Conservation (phyloP, 768 basidiomycete species). For the Heimioporus sp. region DNA sequence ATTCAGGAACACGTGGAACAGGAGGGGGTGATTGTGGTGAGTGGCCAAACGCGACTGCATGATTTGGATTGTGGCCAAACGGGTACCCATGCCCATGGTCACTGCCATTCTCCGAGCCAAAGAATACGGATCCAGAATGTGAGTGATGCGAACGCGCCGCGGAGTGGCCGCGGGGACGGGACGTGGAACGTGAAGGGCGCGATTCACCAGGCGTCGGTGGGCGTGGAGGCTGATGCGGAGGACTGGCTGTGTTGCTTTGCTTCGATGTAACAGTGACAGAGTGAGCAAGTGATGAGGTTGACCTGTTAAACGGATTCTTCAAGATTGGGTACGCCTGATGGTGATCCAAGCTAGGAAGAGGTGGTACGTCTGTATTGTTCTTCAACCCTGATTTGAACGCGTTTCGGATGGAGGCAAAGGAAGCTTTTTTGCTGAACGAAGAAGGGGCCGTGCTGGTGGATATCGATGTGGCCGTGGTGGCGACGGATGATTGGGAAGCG, state of each 20-base stretch:
- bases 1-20: conserved; percentile 73
- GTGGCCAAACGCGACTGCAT: conserved; percentile 23
- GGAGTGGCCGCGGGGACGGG: conserved; percentile 56
- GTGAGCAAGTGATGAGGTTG: conserved; percentile 69
- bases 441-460: conserved; percentile 26
- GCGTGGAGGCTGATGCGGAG: conserved; percentile 47
- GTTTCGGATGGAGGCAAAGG: conserved; percentile 84
- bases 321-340: conserved; percentile 65
- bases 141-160: conserved; percentile 75
- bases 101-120: conserved; percentile 68
- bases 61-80: conserved; percentile 27
- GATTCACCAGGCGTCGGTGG: conserved; percentile 59
- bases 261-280: conserved; percentile 38
- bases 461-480: conserved; percentile 38
- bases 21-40: conserved; percentile 64
- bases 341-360: conserved; percentile 66
- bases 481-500: conserved; percentile 69
- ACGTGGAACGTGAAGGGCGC: conserved; percentile 29
- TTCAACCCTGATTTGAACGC: conserved; percentile 67
- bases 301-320: conserved; percentile 82
- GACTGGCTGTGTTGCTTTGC: conserved; percentile 44
- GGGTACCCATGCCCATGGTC: conserved; percentile 53
- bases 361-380: conserved; percentile 64
- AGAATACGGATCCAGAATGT: conserved; percentile 70
- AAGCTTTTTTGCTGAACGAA: conserved; percentile 77